phyloP scores from a whole-genome alignment of 2,329 filamentous ascomycete genomes.

The Nemania sp. region DNA sequence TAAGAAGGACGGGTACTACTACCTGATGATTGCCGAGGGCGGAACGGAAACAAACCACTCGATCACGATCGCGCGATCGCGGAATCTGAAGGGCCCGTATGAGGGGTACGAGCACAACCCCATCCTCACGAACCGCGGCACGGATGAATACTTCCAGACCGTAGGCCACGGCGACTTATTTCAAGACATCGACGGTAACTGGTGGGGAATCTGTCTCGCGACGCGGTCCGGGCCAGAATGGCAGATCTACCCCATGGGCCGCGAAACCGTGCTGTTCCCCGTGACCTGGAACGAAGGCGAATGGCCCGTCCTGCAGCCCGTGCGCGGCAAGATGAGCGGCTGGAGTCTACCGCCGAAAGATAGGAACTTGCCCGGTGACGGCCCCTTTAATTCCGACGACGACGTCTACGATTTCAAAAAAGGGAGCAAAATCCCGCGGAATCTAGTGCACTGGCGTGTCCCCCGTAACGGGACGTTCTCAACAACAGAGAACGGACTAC shows the following conservation, averaged over 20 bases:
- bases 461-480: conserved; percentile 34
- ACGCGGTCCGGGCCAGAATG: conserved; percentile 49
- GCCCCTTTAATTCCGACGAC: conserved; percentile 32
- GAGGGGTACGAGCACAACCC: conserved; percentile 48
- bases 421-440: conserved; percentile 32
- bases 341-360: conserved; percentile 43
- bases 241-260: conserved; percentile 54
- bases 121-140: conserved; percentile 47
- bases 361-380: conserved; percentile 41
- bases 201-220: conserved; percentile 56
- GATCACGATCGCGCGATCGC: conserved; percentile 48
- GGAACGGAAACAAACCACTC: conserved; percentile 49
- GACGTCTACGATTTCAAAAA: conserved; percentile 30
- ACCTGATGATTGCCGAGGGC: conserved; percentile 54
- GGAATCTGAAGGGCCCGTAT: conserved; percentile 47
- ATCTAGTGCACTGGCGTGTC: conserved; percentile 41
- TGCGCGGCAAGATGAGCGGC: conserved; percentile 50
- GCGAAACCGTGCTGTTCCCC: conserved; percentile 50
- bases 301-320: conserved; percentile 51
- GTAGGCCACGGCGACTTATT: conserved; percentile 52
- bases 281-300: conserved; percentile 52
- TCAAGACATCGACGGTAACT: conserved; percentile 49
- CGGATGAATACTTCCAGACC: conserved; percentile 46
- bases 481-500: conserved; percentile 28
- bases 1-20: conserved; percentile 50